Conservation (phyloP, 2,329 filamentous ascomycete species). For the Penicillium sp. region DNA sequence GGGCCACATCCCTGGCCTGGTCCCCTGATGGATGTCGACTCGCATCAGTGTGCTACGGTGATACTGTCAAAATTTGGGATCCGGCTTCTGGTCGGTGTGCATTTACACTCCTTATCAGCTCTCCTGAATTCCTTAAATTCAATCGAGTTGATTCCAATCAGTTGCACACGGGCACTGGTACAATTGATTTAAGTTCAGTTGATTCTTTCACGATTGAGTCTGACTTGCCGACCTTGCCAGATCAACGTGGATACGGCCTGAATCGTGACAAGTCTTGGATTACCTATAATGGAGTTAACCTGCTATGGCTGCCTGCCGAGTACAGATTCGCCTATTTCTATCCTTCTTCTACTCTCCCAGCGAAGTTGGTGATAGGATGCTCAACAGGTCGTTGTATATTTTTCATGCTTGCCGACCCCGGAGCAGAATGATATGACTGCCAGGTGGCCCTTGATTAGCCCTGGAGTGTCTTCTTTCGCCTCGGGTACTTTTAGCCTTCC, state of each 20-base stretch:
- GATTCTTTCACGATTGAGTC: neutral
- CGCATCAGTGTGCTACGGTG: no score
- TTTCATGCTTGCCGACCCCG: neutral
- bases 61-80: no score
- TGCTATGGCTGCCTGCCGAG: constrained; percentile 9
- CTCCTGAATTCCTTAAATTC: neutral
- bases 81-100: neutral
- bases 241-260: constrained; percentile 1
- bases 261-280: constrained; percentile 4
- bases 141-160: neutral
- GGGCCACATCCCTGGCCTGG: no score
- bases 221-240: neutral
- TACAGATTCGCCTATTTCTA: neutral
- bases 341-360: neutral
- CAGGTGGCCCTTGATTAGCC: no score
- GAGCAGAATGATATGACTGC: neutral
- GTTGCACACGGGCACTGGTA: constrained; percentile 3
- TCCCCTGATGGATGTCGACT: no score
- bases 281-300: constrained; percentile 9
- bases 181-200: neutral
- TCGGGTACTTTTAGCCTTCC: no score
- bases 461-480: no score
- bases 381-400: constrained; percentile 5
- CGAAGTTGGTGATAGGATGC: constrained; percentile 2
- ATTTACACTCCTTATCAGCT: constrained; percentile 13